Conservation (phyloP, 2,329 filamentous ascomycete species). For the Gnomoniopsis smithogilvyi region DNA sequence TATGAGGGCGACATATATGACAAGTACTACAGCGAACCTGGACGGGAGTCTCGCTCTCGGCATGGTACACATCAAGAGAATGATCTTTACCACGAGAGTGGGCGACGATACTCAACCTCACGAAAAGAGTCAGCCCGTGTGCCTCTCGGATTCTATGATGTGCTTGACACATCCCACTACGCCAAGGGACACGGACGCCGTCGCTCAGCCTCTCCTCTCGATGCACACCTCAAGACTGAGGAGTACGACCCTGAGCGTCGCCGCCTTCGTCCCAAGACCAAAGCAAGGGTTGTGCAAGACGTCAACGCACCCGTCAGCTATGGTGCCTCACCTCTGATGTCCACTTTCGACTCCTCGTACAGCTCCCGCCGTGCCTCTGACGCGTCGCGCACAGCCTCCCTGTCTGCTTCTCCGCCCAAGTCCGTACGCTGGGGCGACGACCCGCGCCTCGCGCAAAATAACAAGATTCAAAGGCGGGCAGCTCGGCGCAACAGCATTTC, state of each 20-base stretch:
- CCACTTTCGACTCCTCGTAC: constrained; percentile 11
- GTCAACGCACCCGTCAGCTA: constrained; percentile 9
- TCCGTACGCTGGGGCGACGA: constrained; percentile 18
- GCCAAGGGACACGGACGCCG: constrained; percentile 4
- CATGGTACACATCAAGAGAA: constrained; percentile 4
- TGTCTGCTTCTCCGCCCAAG: constrained; percentile 9
- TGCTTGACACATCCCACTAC: constrained; percentile 7
- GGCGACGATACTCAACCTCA: constrained; percentile 10
- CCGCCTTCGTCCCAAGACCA: constrained; percentile 9
- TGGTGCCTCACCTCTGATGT: constrained; percentile 9
- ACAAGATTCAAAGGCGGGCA: constrained; percentile 10
- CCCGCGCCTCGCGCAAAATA: constrained; percentile 13
- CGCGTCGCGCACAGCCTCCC: constrained; percentile 2
- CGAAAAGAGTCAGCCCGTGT: constrained; percentile 13
- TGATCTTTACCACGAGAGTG: constrained; percentile 8
- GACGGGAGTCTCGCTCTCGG: constrained; percentile 8
- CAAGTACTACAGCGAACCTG: constrained; percentile 11
- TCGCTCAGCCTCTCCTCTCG: constrained; percentile 11
- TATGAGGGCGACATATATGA: constrained; percentile 10
- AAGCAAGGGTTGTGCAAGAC: constrained; percentile 3
- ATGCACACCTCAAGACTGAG: not conserved
- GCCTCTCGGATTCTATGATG: constrained; percentile 14
- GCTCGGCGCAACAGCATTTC: constrained; percentile 9
- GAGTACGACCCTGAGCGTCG: constrained; percentile 7
- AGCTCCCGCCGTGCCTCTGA: constrained; percentile 7